Base-by-base conservation (phyloP, 176 grass and related monocot genomes). In the Cymbopogon citratus region DNA sequence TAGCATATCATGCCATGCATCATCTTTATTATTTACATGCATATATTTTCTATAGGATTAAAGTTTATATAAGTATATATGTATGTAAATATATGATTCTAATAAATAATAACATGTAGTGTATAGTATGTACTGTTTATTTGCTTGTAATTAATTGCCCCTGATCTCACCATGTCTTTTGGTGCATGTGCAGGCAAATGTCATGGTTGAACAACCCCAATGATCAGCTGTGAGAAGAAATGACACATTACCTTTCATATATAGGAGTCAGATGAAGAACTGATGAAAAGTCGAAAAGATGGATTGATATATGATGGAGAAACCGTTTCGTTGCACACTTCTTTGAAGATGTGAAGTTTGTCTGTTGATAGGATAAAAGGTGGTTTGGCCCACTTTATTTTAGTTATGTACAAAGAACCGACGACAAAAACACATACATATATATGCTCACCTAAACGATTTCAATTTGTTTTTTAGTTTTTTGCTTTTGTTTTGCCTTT, bases 101-200 rank as follows among this genome's bases (percentile, higher is more conserved):
- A n/a, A n/a, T 21, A n/a, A 57, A 57, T 23, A 57, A 9, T 59
- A 24, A 5, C 56, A 19, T 51, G 14, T 1, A 59, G 3, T 57
- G 10, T 57, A 57, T 57, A 57, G 13, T 36, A 67, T 66, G 9
- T 15, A 18, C 9, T 61, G 14, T 15, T 18, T 46, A 11, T 27
- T 65, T 71, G 48, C 14, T 43, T 78, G 21, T 46, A 46, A 18
- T 24, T 46, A 46, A 18, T 24, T 59, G 56, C 18, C 18, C 40
- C 66, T 72, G 3, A 28, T 9, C 13, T 59, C 16, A 67, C 18
- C 18, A n/a, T 59, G 36, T 64, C 40, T 66, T 2, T 78, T 31
- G 38, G 60, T 48, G 21, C 6, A 24, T 86, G 85, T 86, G 90
- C 87, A 96, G 93, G 23, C 90, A 90, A 81, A 77, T 92, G 62